Evolutionary conservation across 2,329 filamentous ascomycete genomes (phyloP).

Genomic region (Epichloe coenophiala): DNA sequence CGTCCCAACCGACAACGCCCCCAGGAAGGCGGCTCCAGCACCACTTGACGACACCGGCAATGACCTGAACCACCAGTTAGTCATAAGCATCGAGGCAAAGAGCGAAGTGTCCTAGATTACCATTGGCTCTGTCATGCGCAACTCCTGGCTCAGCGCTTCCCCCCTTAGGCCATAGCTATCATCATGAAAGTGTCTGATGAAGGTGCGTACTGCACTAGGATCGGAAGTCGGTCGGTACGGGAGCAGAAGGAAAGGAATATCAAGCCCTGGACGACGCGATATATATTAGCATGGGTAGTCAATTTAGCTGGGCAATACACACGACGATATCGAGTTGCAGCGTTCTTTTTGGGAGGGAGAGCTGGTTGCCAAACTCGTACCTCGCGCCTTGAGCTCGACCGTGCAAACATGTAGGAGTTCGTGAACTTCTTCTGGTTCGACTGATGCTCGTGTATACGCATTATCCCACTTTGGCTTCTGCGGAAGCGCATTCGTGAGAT

Average conservation of each 20-base stretch:
- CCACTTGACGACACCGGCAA: slow-evolving; percentile 94
- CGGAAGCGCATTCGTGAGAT: slow-evolving; percentile 37
- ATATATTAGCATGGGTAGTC: slow-evolving; percentile 1
- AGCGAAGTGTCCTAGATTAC: slow-evolving; percentile 36
- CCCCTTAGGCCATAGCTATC: slow-evolving; percentile 50
- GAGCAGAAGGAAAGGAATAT: slow-evolving; percentile 82
- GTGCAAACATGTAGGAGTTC: slow-evolving; percentile 78
- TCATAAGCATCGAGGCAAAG: background rate
- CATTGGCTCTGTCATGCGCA: slow-evolving; percentile 88
- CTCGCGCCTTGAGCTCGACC: slow-evolving; percentile 83
- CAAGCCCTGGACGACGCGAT: slow-evolving; percentile 46
- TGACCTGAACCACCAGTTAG: slow-evolving; percentile 45
- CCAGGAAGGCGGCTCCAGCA: slow-evolving; percentile 89
- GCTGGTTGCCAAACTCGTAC: slow-evolving; percentile 36
- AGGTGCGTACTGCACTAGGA: slow-evolving; percentile 79
- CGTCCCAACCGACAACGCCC: slow-evolving; percentile 92
- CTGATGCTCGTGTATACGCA: slow-evolving; percentile 67
- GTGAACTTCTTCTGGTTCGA: slow-evolving; percentile 82
- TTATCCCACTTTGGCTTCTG: slow-evolving; percentile 74
- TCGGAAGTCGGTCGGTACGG: slow-evolving; percentile 91
- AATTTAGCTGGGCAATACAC: background rate
- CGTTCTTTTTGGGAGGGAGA: background rate
- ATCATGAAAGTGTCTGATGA: slow-evolving; percentile 86
- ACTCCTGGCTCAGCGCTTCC: slow-evolving; percentile 64
- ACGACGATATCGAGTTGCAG: background rate